phyloP scores from a whole-genome alignment of 495 filamentous ascomycete species.

The Clavariopsis aquatica region DNA sequence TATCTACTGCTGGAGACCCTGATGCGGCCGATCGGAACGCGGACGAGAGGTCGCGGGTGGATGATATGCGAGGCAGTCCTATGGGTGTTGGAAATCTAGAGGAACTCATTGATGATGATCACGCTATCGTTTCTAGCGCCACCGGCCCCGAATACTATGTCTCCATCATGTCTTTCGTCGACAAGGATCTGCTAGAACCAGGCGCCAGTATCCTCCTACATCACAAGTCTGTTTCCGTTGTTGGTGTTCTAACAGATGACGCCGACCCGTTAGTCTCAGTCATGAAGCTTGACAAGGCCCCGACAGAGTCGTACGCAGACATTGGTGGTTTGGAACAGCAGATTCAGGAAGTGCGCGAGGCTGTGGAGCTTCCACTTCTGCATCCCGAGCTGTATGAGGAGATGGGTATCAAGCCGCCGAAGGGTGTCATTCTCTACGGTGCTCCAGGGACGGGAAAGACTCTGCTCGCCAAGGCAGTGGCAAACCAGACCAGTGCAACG shows the following conservation, averaged over 20 bases:
- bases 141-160: slow-evolving; percentile 99
- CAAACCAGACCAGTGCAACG: slow-evolving; percentile 97
- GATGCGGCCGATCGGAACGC: slow-evolving; percentile 80
- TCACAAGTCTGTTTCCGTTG: slow-evolving; percentile 97
- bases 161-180: slow-evolving; percentile 99
- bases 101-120: slow-evolving; percentile 99
- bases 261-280: slow-evolving; percentile 94
- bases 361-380: slow-evolving; percentile 91
- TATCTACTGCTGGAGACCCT: slow-evolving; percentile 55
- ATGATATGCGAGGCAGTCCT: slow-evolving; percentile 97
- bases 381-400: slow-evolving; percentile 99
- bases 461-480: slow-evolving; percentile 93
- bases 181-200: slow-evolving; percentile 97
- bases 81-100: slow-evolving; percentile 98
- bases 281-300: slow-evolving; percentile 99
- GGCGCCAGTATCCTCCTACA: slow-evolving; percentile 94
- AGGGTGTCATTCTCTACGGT: slow-evolving; percentile 99
- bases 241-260: slow-evolving; percentile 96
- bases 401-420: slow-evolving; percentile 99
- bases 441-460: slow-evolving; percentile 98
- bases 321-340: slow-evolving; percentile 94
- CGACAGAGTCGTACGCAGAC: slow-evolving; percentile 97
- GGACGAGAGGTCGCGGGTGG: slow-evolving; percentile 91
- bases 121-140: slow-evolving; percentile 96
- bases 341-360: slow-evolving; percentile 97